Conservation (phyloP, 1,284 basidiomycete species). For the Ustanciosporium gigantosporum region DNA sequence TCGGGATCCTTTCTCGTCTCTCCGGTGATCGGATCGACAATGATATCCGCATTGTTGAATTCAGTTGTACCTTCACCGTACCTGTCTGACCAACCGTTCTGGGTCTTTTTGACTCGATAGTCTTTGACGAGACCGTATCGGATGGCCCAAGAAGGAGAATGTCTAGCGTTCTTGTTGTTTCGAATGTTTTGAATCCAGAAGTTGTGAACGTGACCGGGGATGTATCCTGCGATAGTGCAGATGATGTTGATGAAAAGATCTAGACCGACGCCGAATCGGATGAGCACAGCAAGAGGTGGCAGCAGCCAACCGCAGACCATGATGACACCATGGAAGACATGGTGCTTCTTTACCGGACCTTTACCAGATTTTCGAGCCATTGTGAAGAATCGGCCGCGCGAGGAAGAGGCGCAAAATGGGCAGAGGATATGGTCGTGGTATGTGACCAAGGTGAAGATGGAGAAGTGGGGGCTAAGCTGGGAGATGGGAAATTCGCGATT, state of each 20-base stretch:
- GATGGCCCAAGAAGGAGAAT: constrained; percentile 92
- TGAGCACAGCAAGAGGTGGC: constrained; percentile 73
- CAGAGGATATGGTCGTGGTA: neutral
- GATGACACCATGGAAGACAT: constrained; percentile 80
- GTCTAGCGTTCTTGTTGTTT: constrained; percentile 86
- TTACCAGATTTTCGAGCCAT: constrained; percentile 21
- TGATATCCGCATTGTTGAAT: constrained; percentile 32
- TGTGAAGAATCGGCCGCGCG: no score
- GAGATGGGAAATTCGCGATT: no score
- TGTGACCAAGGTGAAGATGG: neutral
- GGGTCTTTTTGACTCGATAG: constrained; percentile 37
- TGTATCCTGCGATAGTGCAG: constrained; percentile 77
- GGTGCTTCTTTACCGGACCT: constrained; percentile 65
- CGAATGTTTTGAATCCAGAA: constrained; percentile 91
- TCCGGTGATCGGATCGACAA: constrained; percentile 43
- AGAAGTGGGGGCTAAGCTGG: no score
- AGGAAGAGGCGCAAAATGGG: no score
- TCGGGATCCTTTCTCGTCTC: constrained; percentile 36
- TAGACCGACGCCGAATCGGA: constrained; percentile 86
- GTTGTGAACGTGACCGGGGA: constrained; percentile 72
- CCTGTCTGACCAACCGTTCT: constrained; percentile 41
- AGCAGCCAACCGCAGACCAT: constrained; percentile 48
- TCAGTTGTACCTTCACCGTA: constrained; percentile 30
- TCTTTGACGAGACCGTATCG: constrained; percentile 43
- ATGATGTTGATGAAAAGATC: constrained; percentile 93